A percentile compares a stretch with the other conserved stretches of the same genome.
phyloP scores from a whole-genome alignment of 1,284 basidiomycete genomes.

The Wallemia hederae region DNA sequence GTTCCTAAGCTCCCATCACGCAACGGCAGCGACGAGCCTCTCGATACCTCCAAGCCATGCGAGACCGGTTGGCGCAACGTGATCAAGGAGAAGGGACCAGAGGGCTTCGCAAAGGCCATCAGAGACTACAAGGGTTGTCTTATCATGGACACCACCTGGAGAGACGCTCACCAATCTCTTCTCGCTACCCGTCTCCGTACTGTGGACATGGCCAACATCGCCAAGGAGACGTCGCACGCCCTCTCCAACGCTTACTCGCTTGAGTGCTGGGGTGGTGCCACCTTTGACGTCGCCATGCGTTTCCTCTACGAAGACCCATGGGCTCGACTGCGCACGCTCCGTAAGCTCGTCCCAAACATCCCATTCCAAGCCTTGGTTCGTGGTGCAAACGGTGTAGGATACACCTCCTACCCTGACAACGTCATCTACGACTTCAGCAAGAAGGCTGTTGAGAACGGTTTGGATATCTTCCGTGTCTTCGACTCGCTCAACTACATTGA shows the following conservation, averaged over 20 bases:
- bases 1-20: slow-evolving; percentile 54
- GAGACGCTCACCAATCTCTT: slow-evolving; percentile 94
- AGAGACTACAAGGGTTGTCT: slow-evolving; percentile 80
- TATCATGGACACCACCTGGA: slow-evolving; percentile 98
- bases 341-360: slow-evolving; percentile 92
- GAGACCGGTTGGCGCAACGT: slow-evolving; percentile 90
- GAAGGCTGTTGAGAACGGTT: slow-evolving; percentile 89
- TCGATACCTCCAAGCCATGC: slow-evolving; percentile 61
- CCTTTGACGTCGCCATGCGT: slow-evolving; percentile 97
- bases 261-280: slow-evolving; percentile 99
- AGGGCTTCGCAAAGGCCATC: slow-evolving; percentile 94
- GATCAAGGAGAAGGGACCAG: slow-evolving; percentile 89
- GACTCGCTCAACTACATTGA: slow-evolving; percentile 97
- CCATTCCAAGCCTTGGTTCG: slow-evolving; percentile 94
- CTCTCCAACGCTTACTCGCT: slow-evolving; percentile 84
- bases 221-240: slow-evolving; percentile 86
- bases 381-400: slow-evolving; percentile 96
- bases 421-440: slow-evolving; percentile 98
- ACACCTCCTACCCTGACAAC: slow-evolving; percentile 97
- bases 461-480: slow-evolving; percentile 99
- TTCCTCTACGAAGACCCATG: slow-evolving; percentile 99
- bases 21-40: slow-evolving; percentile 36
- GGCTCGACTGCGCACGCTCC: slow-evolving; percentile 82
- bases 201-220: slow-evolving; percentile 93
- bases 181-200: slow-evolving; percentile 90